Evolutionary conservation across 148 eudicot genomes (phyloP).

Genomic region (Oxyria digyna): DNA sequence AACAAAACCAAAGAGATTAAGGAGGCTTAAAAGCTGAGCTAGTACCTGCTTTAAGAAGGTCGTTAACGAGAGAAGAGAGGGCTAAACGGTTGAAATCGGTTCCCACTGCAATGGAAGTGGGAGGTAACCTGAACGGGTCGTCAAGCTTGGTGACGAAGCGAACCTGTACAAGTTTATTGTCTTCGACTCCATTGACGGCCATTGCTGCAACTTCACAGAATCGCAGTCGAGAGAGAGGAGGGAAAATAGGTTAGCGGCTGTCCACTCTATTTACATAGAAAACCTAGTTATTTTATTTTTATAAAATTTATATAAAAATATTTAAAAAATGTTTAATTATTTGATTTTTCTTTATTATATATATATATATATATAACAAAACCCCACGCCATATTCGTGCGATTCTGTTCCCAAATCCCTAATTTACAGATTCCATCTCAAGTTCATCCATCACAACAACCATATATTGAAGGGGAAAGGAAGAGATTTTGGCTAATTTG

Average conservation of each 20-base stretch:
- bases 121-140: slow-evolving; percentile 41
- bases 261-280: neutral
- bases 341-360: too few relatives aligned
- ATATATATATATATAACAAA: too few relatives aligned
- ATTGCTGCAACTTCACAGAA: slow-evolving; percentile 7
- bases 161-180: slow-evolving; percentile 38
- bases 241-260: slow-evolving; percentile 5
- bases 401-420: neutral
- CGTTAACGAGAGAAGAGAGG: slow-evolving; percentile 68
- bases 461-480: neutral
- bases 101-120: slow-evolving; percentile 46
- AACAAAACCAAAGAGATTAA: neutral
- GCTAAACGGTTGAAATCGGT: slow-evolving; percentile 69
- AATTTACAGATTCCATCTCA: neutral
- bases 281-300: neutral
- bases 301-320: neutral
- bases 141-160: slow-evolving; percentile 64
- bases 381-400: too few relatives aligned
- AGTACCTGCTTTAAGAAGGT: slow-evolving; percentile 45
- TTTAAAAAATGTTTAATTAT: too few relatives aligned
- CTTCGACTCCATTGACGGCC: slow-evolving; percentile 37
- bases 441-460: neutral
- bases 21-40: neutral
- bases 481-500: neutral
- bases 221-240: neutral